Evolutionary conservation across 2,329 filamentous ascomycete species (phyloP), one percentile per base, ranked within the genome.

Genomic region (Aspergillus ochraceus): DNA sequence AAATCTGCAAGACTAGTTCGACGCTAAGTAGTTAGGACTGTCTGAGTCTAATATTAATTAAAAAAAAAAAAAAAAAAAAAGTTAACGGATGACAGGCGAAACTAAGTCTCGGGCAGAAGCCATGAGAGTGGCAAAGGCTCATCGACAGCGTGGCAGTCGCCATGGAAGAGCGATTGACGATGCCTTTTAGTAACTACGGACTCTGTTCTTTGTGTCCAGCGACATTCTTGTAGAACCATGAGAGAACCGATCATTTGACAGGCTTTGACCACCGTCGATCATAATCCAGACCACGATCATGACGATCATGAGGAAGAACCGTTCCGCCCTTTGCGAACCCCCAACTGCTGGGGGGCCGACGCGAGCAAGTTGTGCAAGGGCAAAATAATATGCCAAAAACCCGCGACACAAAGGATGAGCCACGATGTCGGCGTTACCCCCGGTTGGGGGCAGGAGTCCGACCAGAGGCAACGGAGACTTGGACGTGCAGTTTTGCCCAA

Each of bases 1-100:
- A 55, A 55, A 26, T 14, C 42, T 19, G 22, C 45, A 55, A 20
- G 24, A 20, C 46, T 52, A 55, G 52, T 30, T 47, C 29, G 52
- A 39, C 57, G 22, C 52, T 59, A 59, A 26, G 36, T n/a, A 45
- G 51, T 29, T 45, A 51, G 46, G 46, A 47, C 32, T 46, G 56
- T 51, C 29, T 29, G 26, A 24, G 42, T 26, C 19, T 32, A 52
- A 42, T 24, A 24, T 24, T 24, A 24, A 24, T 24, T 5, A 24
- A 17, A 39, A 47, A 47, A 22, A 32, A 59, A 24, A 24, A 5
- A 24, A 24, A 17, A 39, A 47, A 47, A 22, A 32, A 59, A 29
- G 14, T 29, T 24, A 45, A 29, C 19, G 19, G 22, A 47, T 47
- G 42, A 20, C 53, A 36, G 51, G 12, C n/a, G 19, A 46, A 46